Conservation (phyloP, 805 yeast species). For the Sugiyamaella qingdaonensis region DNA sequence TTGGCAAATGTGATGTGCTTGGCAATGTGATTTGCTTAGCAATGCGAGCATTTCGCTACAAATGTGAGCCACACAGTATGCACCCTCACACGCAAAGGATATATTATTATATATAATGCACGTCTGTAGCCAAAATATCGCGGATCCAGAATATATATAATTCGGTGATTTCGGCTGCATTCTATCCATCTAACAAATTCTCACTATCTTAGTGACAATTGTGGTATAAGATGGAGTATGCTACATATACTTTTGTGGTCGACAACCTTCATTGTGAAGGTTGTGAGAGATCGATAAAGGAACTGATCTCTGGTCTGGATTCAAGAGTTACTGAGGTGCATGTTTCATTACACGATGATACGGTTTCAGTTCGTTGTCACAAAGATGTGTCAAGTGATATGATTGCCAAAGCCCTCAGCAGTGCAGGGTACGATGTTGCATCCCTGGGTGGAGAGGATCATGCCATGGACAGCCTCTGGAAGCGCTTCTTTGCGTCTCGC, state of each 20-base stretch:
- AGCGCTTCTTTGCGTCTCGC: not conserved
- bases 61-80: no score
- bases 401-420: slow-evolving; percentile 18
- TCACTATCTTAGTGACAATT: not conserved
- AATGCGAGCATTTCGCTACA: no score
- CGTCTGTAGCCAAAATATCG: no score
- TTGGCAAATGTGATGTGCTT: no score
- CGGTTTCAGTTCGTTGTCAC: slow-evolving; percentile 27
- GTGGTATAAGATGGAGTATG: slow-evolving; percentile 9
- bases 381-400: slow-evolving; percentile 16
- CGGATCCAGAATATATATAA: not conserved
- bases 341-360: slow-evolving; percentile 26
- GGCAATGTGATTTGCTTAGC: no score
- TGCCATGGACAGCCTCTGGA: not conserved
- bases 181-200: not conserved
- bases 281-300: slow-evolving; percentile 42
- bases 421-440: slow-evolving; percentile 27
- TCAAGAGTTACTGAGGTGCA: slow-evolving; percentile 14
- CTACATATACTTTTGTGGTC: slow-evolving; percentile 25
- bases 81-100: no score
- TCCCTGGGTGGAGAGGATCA: slow-evolving; percentile 14
- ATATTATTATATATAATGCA: no score
- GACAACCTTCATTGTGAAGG: slow-evolving; percentile 54
- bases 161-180: not conserved
- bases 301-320: slow-evolving; percentile 28